Base-by-base conservation (phyloP, 306 rosid genomes). In the Inga leiocalycina region DNA sequence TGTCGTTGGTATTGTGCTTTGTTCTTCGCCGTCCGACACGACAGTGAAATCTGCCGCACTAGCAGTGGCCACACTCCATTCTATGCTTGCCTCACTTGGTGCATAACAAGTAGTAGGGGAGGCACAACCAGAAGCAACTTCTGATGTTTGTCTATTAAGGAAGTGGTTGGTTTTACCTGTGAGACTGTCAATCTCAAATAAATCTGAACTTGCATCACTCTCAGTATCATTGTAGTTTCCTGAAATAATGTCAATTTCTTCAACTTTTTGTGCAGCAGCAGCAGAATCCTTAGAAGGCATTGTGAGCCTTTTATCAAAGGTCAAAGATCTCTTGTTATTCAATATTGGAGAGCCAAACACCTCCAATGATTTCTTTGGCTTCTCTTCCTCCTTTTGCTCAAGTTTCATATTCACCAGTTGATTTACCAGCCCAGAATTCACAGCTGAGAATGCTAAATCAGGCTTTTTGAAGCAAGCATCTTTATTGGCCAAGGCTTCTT, bases 51-150 rank as follows among this genome's bases (percentile, higher is more conserved):
- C 96, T 62, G 91, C 96, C 24, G 90, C 97, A 78, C 98, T 96
- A 10, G 94, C 97, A 17, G 99, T 96, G 76, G 83, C 90, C 76
- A 96, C 97, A 81, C 98, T 93, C 99, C 99, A 96, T 27, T 93
- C 97, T 34, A 96, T 93, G 89, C 99, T 93, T 6, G 93, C 98
- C 83, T 96, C 99, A 48, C 99, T 96, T 20, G 98, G 99, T 35
- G 97, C 97, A 69, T 96, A 96, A 74, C 91, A 81, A 45, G 75
- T 39, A 39, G 94, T 91, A 2, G 94, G 95, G 51, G 95, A 90
- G 46, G 75, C 87, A 69, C 93, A 85, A 56, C 91, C 87, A 2
- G 91, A 86, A 34, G 85, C 71, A 14, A 77, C 89, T 73, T 88
- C 91, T 68, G 95, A 89, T 44, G 87, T 43, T 59, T 89, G 90